Conservation (phyloP, 2,329 filamentous ascomycete species). For the Xylaria sp. region DNA sequence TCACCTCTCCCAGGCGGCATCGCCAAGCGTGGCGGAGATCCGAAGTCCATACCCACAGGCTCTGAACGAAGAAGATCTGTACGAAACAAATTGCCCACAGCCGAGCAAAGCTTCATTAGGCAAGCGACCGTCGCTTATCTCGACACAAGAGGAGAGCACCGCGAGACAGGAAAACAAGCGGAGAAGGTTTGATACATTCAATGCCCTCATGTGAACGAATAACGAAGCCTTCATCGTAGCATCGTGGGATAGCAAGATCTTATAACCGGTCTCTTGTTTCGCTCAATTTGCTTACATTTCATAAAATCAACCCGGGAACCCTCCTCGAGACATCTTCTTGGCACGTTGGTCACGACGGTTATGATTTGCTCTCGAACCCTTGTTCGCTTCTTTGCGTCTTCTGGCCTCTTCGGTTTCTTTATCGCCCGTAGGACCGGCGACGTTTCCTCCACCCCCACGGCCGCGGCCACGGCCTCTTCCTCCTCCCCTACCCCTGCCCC, state of each 20-base stretch:
- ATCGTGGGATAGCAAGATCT: background rate
- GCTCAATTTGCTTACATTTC: constrained; percentile 2
- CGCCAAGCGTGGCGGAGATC: constrained; percentile 33
- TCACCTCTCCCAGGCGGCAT: constrained; percentile 26
- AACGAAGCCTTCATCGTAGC: background rate
- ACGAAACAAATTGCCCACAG: constrained; percentile 21
- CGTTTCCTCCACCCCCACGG: constrained; percentile 52
- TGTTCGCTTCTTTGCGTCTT: constrained; percentile 74
- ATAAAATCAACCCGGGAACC: constrained; percentile 29
- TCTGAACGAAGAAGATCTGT: constrained; percentile 35
- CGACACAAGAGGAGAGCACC: constrained; percentile 18
- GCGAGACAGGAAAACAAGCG: constrained; percentile 26
- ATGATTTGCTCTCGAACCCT: constrained; percentile 78
- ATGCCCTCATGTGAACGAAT: background rate
- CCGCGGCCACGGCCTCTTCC: constrained; percentile 47
- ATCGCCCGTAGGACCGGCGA: constrained; percentile 61
- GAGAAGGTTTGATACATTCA: constrained; percentile 22
- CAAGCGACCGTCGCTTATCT: constrained; percentile 24
- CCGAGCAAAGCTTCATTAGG: constrained; percentile 16
- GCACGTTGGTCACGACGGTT: constrained; percentile 69
- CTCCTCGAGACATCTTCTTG: constrained; percentile 58
- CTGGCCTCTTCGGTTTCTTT: constrained; percentile 66
- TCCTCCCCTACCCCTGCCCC: constrained; percentile 43
- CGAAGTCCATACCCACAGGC: constrained; percentile 37
- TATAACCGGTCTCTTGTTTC: background rate